These are phyloP conservation scores for Aotearoamyces nothofagi DNA, from an alignment of 2,329 filamentous ascomycete genomes.

Conservation along the genomic window DNA sequence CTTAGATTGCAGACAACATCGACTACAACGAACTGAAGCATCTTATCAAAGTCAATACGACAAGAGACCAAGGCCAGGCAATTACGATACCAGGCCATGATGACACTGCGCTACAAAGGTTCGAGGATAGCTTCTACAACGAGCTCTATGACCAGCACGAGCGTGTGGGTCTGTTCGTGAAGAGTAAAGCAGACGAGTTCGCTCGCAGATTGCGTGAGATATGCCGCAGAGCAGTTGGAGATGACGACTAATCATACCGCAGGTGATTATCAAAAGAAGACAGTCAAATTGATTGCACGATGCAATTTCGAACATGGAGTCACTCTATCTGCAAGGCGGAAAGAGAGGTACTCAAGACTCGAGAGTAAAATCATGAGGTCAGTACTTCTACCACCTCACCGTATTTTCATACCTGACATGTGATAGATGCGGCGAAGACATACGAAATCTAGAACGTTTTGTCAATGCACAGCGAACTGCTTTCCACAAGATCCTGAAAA, in stretches of 20 bases:
- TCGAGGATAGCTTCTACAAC: constrained; percentile 56
- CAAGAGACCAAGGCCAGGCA: constrained; percentile 50
- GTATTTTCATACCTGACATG: constrained; percentile 4
- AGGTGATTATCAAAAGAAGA: constrained; percentile 1
- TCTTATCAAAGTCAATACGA: constrained; percentile 69
- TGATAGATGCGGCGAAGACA: constrained; percentile 50
- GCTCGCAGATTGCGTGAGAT: constrained; percentile 48
- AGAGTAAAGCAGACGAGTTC: constrained; percentile 69
- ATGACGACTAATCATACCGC: too few species aligned
- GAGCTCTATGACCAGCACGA: constrained; percentile 64
- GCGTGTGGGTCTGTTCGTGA: constrained; percentile 63
- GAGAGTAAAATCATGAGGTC: constrained; percentile 17
- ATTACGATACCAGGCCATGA: constrained; percentile 61
- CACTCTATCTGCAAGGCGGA: constrained; percentile 12
- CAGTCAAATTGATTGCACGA: constrained; percentile 7
- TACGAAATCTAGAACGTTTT: constrained; percentile 56
- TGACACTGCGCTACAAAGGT: constrained; percentile 40
- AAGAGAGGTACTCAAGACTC: constrained; percentile 15
- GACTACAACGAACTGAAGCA: constrained; percentile 82
- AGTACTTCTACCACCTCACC: neutral
- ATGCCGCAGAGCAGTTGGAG: too few species aligned
- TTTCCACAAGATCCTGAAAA: constrained; percentile 73
- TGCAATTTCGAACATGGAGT: constrained; percentile 11
- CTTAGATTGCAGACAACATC: constrained; percentile 50
- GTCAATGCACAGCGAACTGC: constrained; percentile 58